phyloP scores from a whole-genome alignment of 2,329 filamentous ascomycete genomes.

The Colletotrichum eleusines region DNA sequence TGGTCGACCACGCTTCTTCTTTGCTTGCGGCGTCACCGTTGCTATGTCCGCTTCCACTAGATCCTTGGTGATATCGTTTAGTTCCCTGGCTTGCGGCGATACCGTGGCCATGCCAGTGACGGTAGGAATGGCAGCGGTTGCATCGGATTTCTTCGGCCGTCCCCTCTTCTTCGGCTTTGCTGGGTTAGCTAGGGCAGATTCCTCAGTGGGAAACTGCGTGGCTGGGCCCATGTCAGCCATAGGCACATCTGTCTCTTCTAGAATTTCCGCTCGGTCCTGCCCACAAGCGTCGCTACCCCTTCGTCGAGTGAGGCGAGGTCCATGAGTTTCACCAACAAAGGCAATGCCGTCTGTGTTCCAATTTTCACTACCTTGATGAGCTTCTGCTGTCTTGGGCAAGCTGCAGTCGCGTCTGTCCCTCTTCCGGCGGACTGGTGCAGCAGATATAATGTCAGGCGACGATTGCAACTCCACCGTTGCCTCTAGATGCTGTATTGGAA shows the following conservation, averaged over 20 bases:
- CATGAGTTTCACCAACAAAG: constrained; percentile 19
- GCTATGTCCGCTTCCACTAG: constrained; percentile 6
- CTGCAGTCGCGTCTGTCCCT: constrained; percentile 8
- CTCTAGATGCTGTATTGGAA: not conserved
- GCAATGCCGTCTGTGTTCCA: constrained; percentile 41
- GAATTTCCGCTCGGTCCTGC: constrained; percentile 20
- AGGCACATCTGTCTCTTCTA: not conserved
- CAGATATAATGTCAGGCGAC: constrained; percentile 44
- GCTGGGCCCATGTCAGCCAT: constrained; percentile 17
- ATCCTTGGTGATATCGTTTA: not conserved
- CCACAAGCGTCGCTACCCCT: constrained; percentile 35
- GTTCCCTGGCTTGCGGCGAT: not conserved
- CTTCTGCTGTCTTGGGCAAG: not conserved
- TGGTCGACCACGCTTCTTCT: constrained; percentile 53
- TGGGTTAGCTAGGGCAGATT: not conserved
- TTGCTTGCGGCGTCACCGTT: constrained; percentile 28
- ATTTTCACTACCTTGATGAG: constrained; percentile 13
- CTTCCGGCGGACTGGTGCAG: constrained; percentile 34
- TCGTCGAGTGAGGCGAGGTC: constrained; percentile 39
- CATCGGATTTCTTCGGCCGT: constrained; percentile 37
- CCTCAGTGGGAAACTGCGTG: not conserved
- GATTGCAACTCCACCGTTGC: constrained; percentile 30
- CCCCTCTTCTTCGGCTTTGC: constrained; percentile 39
- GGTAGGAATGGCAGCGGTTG: not conserved
- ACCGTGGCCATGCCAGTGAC: not conserved